phyloP scores from a whole-genome alignment of 2,329 filamentous ascomycete species.

The Pseudocercospora cruenta region DNA sequence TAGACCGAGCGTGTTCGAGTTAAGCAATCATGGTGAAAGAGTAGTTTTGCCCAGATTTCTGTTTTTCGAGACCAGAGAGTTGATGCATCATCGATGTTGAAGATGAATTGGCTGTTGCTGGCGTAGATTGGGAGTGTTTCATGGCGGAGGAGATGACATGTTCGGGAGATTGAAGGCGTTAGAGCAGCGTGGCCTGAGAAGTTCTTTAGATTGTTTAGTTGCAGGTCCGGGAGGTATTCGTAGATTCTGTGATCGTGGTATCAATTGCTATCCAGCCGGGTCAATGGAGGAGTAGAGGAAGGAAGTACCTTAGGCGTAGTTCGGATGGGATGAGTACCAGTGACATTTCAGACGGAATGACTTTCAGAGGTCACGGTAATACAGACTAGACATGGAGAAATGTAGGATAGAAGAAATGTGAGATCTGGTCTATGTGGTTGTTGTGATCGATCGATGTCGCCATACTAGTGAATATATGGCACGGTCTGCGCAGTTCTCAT shows the following conservation, averaged over 20 bases:
- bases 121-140: conserved; percentile 34
- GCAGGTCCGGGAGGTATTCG: conserved; percentile 27
- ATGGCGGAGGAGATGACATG: conserved; percentile 22
- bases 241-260: conserved; percentile 18
- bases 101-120: conserved; percentile 25
- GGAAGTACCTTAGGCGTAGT: conserved; percentile 21
- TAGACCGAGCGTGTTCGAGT: conserved; percentile 27
- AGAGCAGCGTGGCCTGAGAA: conserved; percentile 23
- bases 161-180: conserved; percentile 32
- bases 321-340: conserved; percentile 24
- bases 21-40: conserved; percentile 16
- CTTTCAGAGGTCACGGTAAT: background rate
- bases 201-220: conserved; percentile 15
- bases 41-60: conserved; percentile 23
- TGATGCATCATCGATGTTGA: conserved; percentile 26
- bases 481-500: background rate
- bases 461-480: background rate
- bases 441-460: background rate
- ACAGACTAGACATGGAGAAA: background rate
- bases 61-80: conserved; percentile 17
- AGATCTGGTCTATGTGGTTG: background rate
- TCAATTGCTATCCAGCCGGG: background rate
- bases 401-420: background rate
- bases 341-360: conserved; percentile 15
- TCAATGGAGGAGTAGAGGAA: background rate